These are phyloP conservation scores for Ustilago shanxiensis DNA, from an alignment of 1,284 basidiomycete species.

Conservation along the genomic window DNA sequence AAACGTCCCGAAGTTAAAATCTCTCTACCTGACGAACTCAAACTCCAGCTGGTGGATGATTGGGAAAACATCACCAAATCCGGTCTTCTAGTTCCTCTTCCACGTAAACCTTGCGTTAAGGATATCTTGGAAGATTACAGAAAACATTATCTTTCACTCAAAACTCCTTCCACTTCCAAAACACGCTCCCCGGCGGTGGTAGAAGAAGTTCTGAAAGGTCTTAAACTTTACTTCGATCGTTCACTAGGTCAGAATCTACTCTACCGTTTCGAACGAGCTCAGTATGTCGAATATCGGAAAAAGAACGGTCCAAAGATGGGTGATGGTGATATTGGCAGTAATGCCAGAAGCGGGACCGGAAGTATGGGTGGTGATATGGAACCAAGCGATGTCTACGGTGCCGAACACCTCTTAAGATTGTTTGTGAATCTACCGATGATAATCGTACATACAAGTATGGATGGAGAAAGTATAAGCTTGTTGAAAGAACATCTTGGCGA, in stretches of 20 bases:
- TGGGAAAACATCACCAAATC: conserved; percentile 99
- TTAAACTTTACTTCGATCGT: conserved; percentile 94
- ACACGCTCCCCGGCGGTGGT: conserved; percentile 73
- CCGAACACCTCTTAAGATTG: conserved; percentile 91
- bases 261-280: conserved; percentile 92
- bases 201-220: conserved; percentile 85
- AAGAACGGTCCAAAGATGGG: conserved; percentile 75
- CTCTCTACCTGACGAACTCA: conserved; percentile 87
- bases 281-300: conserved; percentile 86
- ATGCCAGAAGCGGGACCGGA: conserved; percentile 71
- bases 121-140: conserved; percentile 83
- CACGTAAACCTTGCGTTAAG: conserved; percentile 83
- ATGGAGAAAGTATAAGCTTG: conserved; percentile 84
- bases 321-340: conserved; percentile 40
- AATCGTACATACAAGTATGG: conserved; percentile 90
- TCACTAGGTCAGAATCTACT: conserved; percentile 89
- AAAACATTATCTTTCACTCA: conserved; percentile 41
- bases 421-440: conserved; percentile 79
- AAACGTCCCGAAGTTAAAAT: conserved; percentile 92
- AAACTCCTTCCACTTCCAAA: conserved; percentile 9
- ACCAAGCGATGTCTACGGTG: conserved; percentile 92
- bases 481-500: conserved; percentile 91
- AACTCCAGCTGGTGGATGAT: conserved; percentile 91
- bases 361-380: conserved; percentile 73
- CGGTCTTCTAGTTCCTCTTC: conserved; percentile 84